phyloP scores from a whole-genome alignment of 768 basidiomycete genomes.

The Royoungia palumana region DNA sequence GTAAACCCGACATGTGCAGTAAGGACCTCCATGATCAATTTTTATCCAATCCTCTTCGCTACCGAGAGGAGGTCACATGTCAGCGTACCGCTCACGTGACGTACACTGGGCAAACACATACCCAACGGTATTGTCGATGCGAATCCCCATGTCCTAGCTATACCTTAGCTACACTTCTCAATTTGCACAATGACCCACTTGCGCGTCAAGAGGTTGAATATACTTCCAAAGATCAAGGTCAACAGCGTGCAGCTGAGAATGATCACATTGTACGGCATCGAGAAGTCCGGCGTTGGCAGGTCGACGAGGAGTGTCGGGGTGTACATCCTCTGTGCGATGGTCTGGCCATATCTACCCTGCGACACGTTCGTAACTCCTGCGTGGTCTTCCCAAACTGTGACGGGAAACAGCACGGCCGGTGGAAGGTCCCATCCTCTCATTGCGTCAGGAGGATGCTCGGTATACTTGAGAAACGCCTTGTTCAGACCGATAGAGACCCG shows the following conservation, averaged over 20 bases:
- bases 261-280: conserved; percentile 99
- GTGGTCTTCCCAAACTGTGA: neutral
- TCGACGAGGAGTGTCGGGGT: conserved; percentile 81
- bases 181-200: conserved; percentile 62
- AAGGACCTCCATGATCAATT: too few relatives aligned
- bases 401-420: conserved; percentile 68
- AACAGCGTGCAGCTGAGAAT: conserved; percentile 91
- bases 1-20: too few relatives aligned
- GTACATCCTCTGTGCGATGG: conserved; percentile 52
- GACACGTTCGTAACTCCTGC: conserved; percentile 2
- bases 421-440: conserved; percentile 94
- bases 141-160: too few relatives aligned
- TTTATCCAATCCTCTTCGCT: too few relatives aligned
- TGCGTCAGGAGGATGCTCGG: conserved; percentile 94
- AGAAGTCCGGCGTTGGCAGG: conserved; percentile 97
- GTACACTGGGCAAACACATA: too few relatives aligned
- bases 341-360: neutral
- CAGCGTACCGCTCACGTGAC: too few relatives aligned
- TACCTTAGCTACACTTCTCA: conserved; percentile 6
- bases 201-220: conserved; percentile 85
- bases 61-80: too few relatives aligned
- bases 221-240: conserved; percentile 88
- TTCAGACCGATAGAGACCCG: conserved; percentile 69
- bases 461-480: conserved; percentile 87
- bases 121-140: too few relatives aligned